Evolutionary conservation across 2,329 filamentous ascomycete genomes (phyloP).

Genomic region (Aspergillus sojae): DNA sequence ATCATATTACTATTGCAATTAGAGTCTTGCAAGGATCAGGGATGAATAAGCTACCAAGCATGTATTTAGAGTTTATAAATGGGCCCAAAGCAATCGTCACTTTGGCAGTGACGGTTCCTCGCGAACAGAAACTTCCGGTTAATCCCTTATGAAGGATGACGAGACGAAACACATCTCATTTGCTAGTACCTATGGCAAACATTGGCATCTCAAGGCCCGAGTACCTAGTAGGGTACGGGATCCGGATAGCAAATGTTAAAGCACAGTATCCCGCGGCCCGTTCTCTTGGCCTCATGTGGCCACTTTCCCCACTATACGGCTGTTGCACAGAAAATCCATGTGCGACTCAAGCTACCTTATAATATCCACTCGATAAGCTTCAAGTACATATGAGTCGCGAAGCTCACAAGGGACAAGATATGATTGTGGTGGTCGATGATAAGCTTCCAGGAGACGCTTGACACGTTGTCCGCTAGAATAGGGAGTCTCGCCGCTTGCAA

Average conservation of each 20-base stretch:
- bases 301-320: background rate
- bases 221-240: background rate
- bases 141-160: background rate
- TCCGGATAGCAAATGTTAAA: background rate
- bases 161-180: background rate
- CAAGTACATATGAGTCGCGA: background rate
- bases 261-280: background rate
- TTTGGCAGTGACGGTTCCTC: background rate
- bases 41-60: background rate
- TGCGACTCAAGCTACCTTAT: background rate
- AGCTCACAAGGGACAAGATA: background rate
- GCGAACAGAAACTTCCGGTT: background rate
- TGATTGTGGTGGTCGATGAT: background rate
- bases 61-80: background rate
- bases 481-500: background rate
- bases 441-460: background rate
- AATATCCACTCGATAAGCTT: background rate
- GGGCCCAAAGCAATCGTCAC: background rate
- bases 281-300: background rate
- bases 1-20: background rate
- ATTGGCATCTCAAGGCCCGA: background rate
- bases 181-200: background rate
- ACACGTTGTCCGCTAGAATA: background rate
- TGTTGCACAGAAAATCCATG: background rate
- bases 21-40: too few relatives aligned